phyloP scores from a whole-genome alignment of 768 basidiomycete genomes.

The Suillus plorans region DNA sequence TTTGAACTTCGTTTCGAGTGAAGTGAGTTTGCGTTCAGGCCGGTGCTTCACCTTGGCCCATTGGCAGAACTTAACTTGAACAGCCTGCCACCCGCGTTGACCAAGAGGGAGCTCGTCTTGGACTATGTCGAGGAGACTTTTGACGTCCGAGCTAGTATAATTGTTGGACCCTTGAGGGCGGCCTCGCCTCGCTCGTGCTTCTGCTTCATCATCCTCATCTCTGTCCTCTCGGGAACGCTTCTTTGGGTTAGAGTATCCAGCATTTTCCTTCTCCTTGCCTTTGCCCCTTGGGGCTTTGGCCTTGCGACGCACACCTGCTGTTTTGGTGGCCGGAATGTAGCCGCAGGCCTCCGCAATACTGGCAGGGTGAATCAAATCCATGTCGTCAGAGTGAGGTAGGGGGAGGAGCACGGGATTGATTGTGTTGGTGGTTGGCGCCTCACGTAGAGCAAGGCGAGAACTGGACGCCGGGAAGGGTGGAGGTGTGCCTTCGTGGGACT shows the following conservation, averaged over 20 bases:
- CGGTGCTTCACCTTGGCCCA: slow-evolving; percentile 1
- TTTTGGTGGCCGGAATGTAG: background rate
- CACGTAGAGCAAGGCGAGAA: too few species aligned
- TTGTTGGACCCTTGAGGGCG: slow-evolving; percentile 4
- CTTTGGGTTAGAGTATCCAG: background rate
- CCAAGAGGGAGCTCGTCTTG: slow-evolving; percentile 4
- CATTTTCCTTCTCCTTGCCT: slow-evolving; percentile 5
- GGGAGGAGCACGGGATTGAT: background rate
- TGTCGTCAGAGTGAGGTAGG: background rate
- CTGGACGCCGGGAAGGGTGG: too few species aligned
- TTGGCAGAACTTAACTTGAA: background rate
- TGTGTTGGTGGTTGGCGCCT: too few species aligned
- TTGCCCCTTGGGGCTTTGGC: background rate
- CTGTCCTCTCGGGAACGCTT: background rate
- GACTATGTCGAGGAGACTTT: background rate
- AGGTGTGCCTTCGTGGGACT: too few species aligned
- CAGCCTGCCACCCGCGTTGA: slow-evolving; percentile 2
- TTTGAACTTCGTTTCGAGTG: slow-evolving; percentile 27
- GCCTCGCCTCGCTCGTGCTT: background rate
- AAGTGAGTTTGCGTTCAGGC: background rate
- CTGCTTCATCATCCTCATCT: background rate
- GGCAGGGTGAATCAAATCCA: background rate
- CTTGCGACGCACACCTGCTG: background rate
- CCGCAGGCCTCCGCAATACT: background rate
- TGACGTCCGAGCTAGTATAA: background rate